Percentiles rank a stretch among this genome's conserved stretches.
These are phyloP conservation scores for Thymus quinquecostatus DNA, from an alignment of 257 asterid genomes.

Conservation along the genomic window DNA sequence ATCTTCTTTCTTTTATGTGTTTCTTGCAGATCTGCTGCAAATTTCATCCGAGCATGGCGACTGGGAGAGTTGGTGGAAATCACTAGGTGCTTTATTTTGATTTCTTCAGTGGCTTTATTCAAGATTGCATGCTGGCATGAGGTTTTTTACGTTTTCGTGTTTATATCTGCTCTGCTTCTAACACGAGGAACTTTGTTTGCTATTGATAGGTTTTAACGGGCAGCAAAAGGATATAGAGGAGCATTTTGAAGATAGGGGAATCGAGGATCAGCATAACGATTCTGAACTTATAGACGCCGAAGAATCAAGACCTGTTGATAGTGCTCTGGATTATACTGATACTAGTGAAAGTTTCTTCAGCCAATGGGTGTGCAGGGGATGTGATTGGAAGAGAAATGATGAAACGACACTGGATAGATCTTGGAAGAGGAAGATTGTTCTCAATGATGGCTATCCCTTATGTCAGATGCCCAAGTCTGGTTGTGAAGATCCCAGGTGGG, in stretches of 20 bases:
- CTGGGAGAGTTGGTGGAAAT: conserved; percentile 62
- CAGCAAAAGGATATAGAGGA: conserved; percentile 48
- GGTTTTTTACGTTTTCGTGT: conserved; percentile 14
- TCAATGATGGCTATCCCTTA: conserved; percentile 86
- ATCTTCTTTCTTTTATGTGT: conserved; percentile 27
- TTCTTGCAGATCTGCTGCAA: conserved; percentile 75
- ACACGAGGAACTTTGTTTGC: conserved; percentile 23
- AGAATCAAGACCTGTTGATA: conserved; percentile 50
- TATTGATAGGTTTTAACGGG: conserved; percentile 52
- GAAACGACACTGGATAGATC: conserved; percentile 70
- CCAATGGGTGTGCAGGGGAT: conserved; percentile 88
- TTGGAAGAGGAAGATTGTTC: conserved; percentile 78
- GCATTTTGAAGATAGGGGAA: conserved; percentile 40
- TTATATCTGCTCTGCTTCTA: conserved; percentile 9
- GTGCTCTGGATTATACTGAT: conserved; percentile 40
- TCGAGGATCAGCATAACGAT: conserved; percentile 32
- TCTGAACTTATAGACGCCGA: conserved; percentile 48
- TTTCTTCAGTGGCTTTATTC: not conserved
- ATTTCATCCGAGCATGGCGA: conserved; percentile 57
- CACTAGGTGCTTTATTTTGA: conserved; percentile 57
- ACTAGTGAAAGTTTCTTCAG: conserved; percentile 62
- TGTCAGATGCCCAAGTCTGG: conserved; percentile 90
- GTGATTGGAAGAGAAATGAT: conserved; percentile 95
- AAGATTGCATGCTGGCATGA: conserved; percentile 12
- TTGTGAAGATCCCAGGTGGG: conserved; percentile 91